Conservation (phyloP, 2,329 filamentous ascomycete species). For the Beauveria sp. region DNA sequence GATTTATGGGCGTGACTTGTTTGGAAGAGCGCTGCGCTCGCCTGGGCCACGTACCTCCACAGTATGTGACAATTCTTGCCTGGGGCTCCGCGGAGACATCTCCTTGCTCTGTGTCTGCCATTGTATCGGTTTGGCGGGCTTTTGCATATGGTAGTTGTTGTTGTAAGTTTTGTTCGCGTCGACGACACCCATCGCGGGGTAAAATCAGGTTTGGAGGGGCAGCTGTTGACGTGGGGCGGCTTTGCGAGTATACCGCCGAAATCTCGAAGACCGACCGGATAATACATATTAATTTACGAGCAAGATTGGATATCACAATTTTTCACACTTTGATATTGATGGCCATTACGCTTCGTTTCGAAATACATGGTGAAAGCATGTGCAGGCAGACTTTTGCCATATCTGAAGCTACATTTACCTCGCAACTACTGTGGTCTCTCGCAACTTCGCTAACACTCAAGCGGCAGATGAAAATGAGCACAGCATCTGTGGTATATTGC, state of each 20-base stretch:
- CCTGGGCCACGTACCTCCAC: slow-evolving; percentile 42
- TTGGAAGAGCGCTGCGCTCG: background rate
- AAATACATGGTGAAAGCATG: no score
- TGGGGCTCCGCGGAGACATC: slow-evolving; percentile 40
- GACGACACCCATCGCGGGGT: slow-evolving; percentile 9
- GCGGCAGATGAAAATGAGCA: no score
- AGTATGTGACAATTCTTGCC: slow-evolving; percentile 46
- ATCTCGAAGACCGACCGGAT: background rate
- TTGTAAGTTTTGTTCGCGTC: slow-evolving; percentile 1
- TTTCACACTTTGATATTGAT: background rate
- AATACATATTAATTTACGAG: background rate
- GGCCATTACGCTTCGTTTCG: no score
- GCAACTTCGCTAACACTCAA: no score
- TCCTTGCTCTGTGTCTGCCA: slow-evolving; percentile 47
- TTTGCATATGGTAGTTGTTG: background rate
- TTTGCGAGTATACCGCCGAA: background rate
- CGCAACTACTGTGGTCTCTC: no score
- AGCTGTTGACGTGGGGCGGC: slow-evolving; percentile 8
- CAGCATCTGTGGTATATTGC: no score
- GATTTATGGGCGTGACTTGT: background rate
- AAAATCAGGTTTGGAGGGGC: slow-evolving; percentile 10
- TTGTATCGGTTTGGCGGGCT: slow-evolving; percentile 19
- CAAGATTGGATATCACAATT: background rate
- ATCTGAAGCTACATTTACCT: no score
- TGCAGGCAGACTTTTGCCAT: no score